These are phyloP conservation scores for Penicillium oxalicum DNA, from an alignment of 2,329 filamentous ascomycete species.

Conservation along the genomic window DNA sequence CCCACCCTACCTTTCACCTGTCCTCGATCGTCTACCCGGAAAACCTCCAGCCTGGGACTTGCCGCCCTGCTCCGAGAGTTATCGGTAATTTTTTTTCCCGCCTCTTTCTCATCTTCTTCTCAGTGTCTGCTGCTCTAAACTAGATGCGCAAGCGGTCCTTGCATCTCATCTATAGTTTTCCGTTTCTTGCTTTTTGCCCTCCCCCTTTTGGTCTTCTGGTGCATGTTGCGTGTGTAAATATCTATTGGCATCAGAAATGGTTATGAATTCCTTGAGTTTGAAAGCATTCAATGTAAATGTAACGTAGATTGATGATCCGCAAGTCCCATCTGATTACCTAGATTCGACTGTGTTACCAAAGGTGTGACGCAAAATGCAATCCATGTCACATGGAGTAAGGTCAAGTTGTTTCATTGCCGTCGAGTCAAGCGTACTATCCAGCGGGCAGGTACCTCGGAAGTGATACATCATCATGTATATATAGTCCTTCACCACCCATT, in stretches of 20 bases:
- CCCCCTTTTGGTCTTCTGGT: conserved; percentile 10
- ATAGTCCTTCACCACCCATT: too few relatives aligned
- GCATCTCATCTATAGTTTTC: conserved; percentile 15
- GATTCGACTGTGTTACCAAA: too few relatives aligned
- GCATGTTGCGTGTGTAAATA: conserved; percentile 30
- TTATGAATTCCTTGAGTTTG: conserved; percentile 21
- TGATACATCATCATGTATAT: too few relatives aligned
- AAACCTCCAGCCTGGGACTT: too few relatives aligned
- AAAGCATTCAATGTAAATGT: neutral
- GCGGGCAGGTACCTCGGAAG: too few relatives aligned
- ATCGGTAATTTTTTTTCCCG: conserved; percentile 5
- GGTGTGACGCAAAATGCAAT: too few relatives aligned
- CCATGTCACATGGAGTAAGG: too few relatives aligned
- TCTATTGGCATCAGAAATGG: conserved; percentile 37
- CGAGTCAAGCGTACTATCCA: too few relatives aligned
- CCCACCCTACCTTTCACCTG: neutral
- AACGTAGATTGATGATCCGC: too few relatives aligned
- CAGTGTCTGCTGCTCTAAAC: neutral
- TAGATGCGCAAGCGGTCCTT: conserved; percentile 20
- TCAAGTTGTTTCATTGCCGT: too few relatives aligned
- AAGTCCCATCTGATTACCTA: too few relatives aligned
- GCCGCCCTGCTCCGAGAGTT: conserved; percentile 7
- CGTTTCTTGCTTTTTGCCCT: conserved; percentile 1
- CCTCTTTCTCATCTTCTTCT: conserved; percentile 13
- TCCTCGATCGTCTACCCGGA: conserved; percentile 5